phyloP scores from a whole-genome alignment of 1,284 basidiomycete species.

The Marasmius oreades region DNA sequence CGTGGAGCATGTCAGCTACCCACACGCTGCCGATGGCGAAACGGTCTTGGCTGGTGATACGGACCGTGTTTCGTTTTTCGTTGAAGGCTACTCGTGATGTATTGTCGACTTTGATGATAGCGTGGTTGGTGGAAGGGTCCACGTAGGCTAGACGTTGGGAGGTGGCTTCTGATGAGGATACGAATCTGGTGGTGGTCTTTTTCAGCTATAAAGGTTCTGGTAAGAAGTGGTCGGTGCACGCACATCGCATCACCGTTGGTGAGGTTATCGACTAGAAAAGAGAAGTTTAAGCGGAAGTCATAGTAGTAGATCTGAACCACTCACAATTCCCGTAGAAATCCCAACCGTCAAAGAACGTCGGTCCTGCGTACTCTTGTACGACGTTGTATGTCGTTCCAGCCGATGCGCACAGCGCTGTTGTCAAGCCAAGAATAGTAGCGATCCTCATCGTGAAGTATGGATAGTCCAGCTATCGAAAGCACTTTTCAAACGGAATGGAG shows the following conservation, averaged over 20 bases:
- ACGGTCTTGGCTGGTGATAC: slow-evolving; percentile 55
- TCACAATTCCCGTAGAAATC: slow-evolving; percentile 48
- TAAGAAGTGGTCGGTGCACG: slow-evolving; percentile 12
- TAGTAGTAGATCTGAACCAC: slow-evolving; percentile 15
- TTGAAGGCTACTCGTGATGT: slow-evolving; percentile 52
- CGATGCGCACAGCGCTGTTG: not conserved
- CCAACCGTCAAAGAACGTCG: slow-evolving; percentile 55
- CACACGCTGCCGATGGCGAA: slow-evolving; percentile 65
- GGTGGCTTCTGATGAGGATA: slow-evolving; percentile 46
- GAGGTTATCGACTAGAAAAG: slow-evolving; percentile 53
- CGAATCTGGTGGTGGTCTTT: slow-evolving; percentile 39
- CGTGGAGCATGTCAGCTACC: slow-evolving; percentile 64
- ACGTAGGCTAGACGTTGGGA: slow-evolving; percentile 59
- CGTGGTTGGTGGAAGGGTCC: slow-evolving; percentile 51
- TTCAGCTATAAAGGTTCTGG: not conserved
- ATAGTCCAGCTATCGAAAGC: not conserved
- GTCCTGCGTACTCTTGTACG: slow-evolving; percentile 45
- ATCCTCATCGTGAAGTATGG: not conserved
- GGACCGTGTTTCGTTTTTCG: slow-evolving; percentile 68
- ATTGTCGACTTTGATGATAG: slow-evolving; percentile 74
- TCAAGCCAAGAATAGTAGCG: not conserved
- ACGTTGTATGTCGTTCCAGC: slow-evolving; percentile 37
- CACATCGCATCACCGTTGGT: slow-evolving; percentile 68
- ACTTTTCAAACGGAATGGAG: not conserved
- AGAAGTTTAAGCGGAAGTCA: not conserved